These are phyloP conservation scores for Cnidoscolus chayamansa DNA, from an alignment of 441 rosid genomes.

Conservation along the genomic window DNA sequence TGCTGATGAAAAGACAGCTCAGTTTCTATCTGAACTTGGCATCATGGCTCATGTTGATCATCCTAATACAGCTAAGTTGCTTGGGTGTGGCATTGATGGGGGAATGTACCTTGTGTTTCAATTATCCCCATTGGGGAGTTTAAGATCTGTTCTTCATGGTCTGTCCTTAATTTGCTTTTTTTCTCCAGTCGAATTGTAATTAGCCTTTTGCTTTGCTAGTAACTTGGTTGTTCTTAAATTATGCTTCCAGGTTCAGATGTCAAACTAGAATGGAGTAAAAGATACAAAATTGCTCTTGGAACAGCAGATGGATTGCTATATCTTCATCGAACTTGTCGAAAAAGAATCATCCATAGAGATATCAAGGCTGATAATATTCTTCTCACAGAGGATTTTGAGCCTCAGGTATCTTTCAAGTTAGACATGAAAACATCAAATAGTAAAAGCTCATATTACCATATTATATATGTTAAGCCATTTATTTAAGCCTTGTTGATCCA, in stretches of 20 bases:
- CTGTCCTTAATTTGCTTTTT: slow-evolving; percentile 13
- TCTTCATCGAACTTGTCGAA: slow-evolving; percentile 80
- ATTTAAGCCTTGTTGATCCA: slow-evolving; percentile 24
- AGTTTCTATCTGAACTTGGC: slow-evolving; percentile 79
- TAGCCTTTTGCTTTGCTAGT: background rate
- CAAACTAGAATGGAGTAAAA: slow-evolving; percentile 65
- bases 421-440: slow-evolving; percentile 7
- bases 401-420: slow-evolving; percentile 56
- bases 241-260: slow-evolving; percentile 44
- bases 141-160: slow-evolving; percentile 82
- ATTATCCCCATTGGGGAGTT: slow-evolving; percentile 72
- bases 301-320: slow-evolving; percentile 74
- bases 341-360: slow-evolving; percentile 87
- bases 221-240: slow-evolving; percentile 7
- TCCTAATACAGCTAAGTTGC: slow-evolving; percentile 79
- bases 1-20: slow-evolving; percentile 53
- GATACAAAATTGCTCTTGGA: slow-evolving; percentile 79
- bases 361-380: slow-evolving; percentile 91
- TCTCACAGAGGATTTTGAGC: slow-evolving; percentile 76
- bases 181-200: slow-evolving; percentile 1
- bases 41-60: slow-evolving; percentile 82
- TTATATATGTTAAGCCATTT: background rate
- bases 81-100: slow-evolving; percentile 75
- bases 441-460: background rate
- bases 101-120: slow-evolving; percentile 81